Evolutionary conservation across 139 green algal species (phyloP).

Genomic region (Tetraselmis striata): DNA sequence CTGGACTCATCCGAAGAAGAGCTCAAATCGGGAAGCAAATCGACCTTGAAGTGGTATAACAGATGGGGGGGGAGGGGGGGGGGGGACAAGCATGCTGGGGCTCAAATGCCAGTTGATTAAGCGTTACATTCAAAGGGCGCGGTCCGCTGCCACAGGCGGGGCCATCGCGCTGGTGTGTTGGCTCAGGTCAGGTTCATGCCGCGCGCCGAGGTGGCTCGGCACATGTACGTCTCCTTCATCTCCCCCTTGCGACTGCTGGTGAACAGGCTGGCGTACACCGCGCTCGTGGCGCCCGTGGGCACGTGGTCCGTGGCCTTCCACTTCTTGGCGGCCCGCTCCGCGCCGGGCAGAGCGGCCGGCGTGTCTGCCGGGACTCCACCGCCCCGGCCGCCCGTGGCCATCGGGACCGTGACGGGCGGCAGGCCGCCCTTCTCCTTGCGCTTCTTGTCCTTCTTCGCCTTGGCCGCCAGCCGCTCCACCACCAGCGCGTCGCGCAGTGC

Average conservation of each 20-base stretch:
- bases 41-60: too few species aligned
- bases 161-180: too few species aligned
- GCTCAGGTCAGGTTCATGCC: background rate
- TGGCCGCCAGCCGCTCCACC: slow-evolving; percentile 16
- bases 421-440: slow-evolving; percentile 9
- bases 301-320: slow-evolving; percentile 20
- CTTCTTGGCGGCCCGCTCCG: slow-evolving; percentile 14
- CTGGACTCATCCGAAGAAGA: too few species aligned
- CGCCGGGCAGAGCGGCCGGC: background rate
- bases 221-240: slow-evolving; percentile 30
- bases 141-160: too few species aligned
- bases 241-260: slow-evolving; percentile 9
- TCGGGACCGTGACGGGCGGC: too few species aligned
- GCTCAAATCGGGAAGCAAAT: too few species aligned
- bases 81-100: too few species aligned
- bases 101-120: too few species aligned
- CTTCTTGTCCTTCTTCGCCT: slow-evolving; percentile 22
- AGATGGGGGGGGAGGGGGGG: too few species aligned
- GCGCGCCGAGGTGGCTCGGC: background rate
- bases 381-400: background rate
- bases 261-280: slow-evolving; percentile 29
- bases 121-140: too few species aligned
- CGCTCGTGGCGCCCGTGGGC: slow-evolving; percentile 14
- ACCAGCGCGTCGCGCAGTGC: slow-evolving; percentile 34
- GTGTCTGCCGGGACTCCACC: background rate